phyloP scores from a whole-genome alignment of 108 stramenopile species.

The Aureococcus anophagefferens region DNA sequence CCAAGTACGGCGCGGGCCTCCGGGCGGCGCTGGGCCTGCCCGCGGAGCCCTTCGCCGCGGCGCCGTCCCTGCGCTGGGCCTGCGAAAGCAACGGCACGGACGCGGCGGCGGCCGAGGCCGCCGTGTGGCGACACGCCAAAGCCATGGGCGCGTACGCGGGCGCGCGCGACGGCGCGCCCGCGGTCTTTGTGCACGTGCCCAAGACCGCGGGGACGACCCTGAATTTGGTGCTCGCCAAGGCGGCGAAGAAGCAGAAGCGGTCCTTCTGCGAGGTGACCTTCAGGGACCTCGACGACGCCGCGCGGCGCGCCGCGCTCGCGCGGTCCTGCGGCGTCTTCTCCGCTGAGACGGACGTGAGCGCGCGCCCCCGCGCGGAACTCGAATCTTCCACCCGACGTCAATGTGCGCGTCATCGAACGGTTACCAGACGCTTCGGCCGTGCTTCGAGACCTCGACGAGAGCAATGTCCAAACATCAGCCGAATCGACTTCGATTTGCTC shows the following conservation, averaged over 20 bases:
- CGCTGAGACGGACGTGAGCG: background rate
- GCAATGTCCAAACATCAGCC: no score
- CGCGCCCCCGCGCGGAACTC: no score
- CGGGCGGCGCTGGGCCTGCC: background rate
- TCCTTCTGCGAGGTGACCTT: background rate
- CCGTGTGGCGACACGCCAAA: no score
- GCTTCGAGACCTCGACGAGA: no score
- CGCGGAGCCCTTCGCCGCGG: background rate
- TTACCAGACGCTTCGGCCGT: no score
- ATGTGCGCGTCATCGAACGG: no score
- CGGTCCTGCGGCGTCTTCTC: background rate
- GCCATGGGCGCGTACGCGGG: no score
- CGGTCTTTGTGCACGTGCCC: background rate
- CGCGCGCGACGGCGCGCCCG: no score
- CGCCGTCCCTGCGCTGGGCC: background rate
- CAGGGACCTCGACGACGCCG: background rate
- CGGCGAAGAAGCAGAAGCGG: background rate
- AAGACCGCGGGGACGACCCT: background rate
- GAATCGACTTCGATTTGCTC: no score
- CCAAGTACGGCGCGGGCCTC: background rate
- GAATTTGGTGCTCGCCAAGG: background rate
- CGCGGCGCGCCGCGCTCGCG: background rate
- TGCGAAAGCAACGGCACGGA: no score
- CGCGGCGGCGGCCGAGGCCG: no score
- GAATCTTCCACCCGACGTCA: no score